Base-by-base conservation (phyloP, 371 early-diverging fungal species). In the Mucor irregularis region DNA sequence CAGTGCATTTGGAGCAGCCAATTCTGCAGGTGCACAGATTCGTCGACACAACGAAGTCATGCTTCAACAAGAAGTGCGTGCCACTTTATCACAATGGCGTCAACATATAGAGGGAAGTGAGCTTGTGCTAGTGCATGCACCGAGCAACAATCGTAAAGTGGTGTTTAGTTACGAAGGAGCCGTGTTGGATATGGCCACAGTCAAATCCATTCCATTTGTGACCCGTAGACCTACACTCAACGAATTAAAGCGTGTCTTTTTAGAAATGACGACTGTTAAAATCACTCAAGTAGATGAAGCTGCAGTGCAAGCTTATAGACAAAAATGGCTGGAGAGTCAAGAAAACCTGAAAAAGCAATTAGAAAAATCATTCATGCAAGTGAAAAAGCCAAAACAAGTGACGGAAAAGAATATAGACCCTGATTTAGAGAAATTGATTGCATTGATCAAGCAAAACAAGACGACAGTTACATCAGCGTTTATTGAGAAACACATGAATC, bases 11-110 rank as follows among this genome's bases (percentile, higher is more conserved):
- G 93, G 93, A 16, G 82, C 80, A 5, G 96, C 97, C 1, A 90
- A 90, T 19, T 94, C 94, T 8, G 98, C 95, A 7, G 97, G 97
- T 49, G 93, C 97, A 0, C 81, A 82, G 46, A 80, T 97, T 26
- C 81, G 98, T 38, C 75, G 96, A 53, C 85, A 94, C 68, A 97
- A 96, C 61, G 97, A 98, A 62, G 79, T 74, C 24, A 80, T 78
- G 40, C 70, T 96, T 13, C 74, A 84, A 56, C 79, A 88, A 44
- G 97, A 97, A 19, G 82, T 96, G 10, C 77, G 86, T 4, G 83
- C 82, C 13, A 61, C 93, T 2, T 35, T 96, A 28, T 59, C 55
- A 0, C 71, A 81, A 25, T 95, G 95, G 95, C 78, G 73, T 16
- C 58, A 74, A 6, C 58, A 78, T 45, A 80, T 89, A 43, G 48